A percentile compares a stretch with the other conserved stretches of the same genome.
These are phyloP conservation scores for Pulveroboletus frians DNA, from an alignment of 768 basidiomycete species.

Conservation along the genomic window DNA sequence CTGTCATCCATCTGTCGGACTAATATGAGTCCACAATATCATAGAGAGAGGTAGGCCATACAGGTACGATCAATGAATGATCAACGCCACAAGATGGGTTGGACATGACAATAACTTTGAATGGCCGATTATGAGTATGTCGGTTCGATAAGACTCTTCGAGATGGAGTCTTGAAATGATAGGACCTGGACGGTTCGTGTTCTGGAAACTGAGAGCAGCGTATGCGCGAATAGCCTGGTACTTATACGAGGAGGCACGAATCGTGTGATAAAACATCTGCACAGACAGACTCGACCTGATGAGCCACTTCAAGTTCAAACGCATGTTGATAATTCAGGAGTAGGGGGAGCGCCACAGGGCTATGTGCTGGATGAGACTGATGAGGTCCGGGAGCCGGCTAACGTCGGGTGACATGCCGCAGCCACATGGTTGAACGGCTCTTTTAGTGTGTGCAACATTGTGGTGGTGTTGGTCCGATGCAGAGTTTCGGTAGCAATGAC, in stretches of 20 bases:
- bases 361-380: not conserved
- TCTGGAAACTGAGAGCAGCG: no score
- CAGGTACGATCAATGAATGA: not conserved
- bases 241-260: no score
- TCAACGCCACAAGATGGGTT: not conserved
- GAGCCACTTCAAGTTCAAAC: slow-evolving; percentile 7
- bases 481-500: not conserved
- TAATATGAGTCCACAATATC: not conserved
- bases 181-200: no score
- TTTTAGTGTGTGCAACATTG: not conserved
- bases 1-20: not conserved
- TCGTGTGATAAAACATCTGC: no score
- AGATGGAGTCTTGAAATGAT: not conserved
- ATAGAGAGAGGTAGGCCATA: not conserved
- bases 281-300: not conserved
- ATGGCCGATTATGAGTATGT: not conserved
- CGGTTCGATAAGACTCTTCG: not conserved
- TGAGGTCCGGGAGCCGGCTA: not conserved
- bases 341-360: not conserved
- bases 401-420: not conserved
- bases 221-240: no score
- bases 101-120: not conserved
- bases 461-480: not conserved
- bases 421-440: not conserved
- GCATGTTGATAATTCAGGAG: slow-evolving; percentile 34